Base-by-base conservation (phyloP, 140 eudicot genomes). In the Cichorium intybus region DNA sequence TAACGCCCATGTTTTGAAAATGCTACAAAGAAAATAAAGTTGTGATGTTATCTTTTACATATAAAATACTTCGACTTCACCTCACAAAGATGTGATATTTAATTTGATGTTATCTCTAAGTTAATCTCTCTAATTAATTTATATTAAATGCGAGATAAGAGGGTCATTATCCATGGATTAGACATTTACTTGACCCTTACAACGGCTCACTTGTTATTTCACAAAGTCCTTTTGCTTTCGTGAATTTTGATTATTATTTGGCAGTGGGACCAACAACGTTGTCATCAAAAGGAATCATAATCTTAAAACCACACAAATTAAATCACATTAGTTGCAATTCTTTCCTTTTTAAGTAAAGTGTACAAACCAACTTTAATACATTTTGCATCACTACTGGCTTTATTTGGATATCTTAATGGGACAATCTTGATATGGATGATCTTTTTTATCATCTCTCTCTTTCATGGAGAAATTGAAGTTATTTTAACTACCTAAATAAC, bases 261-360 rank as follows among this genome's bases (percentile, higher is more conserved):
- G 76, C 45, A 61, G 75, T 51, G 80, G 95, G 77, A 50, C 84
- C 86, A 66, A 55, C 47, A 56, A 64, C 52, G 60, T 59, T 78
- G 62, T 75, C 95, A 83, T 71, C 61, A 76, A 77, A 79, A 70
- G 81, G 95, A 86, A 84, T 81, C 89, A 73, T 83, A 83, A 89
- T 89, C 87, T 84, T 79, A 55, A 85, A 77, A 82, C 82, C 87
- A 78, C 89, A 86, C 78, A 80, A 79, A 73, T 79, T 81, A 64
- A 68, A 76, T 84, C 77, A 75, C 64, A 39, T 55, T 68, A 68
- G 72, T 68, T 66, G 69, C 78, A 77, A 29, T 50, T 16, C 80
- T 65, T 80, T 76, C 87, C 87, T 55, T 68, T 73, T 60, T 61
- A 57, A 28, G 97, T 72, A 74, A 81, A 79, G 79, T 33, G 80